A percentile compares a stretch with the other conserved stretches of the same genome.
phyloP scores from a whole-genome alignment of 768 basidiomycete genomes.

The Amanita subjunquillea region DNA sequence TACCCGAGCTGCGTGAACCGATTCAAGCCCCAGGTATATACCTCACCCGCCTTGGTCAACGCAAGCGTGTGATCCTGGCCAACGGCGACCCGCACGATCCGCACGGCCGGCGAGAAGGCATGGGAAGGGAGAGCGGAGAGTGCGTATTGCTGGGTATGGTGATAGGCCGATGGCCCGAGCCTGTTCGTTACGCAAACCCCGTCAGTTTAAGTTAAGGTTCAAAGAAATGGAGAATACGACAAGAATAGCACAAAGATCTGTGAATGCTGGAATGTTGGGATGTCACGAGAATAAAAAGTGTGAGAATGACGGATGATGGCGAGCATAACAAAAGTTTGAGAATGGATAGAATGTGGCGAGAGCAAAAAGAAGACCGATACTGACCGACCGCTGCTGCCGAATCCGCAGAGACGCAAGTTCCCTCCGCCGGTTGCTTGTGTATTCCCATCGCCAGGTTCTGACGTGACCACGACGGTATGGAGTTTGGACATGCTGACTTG shows the following conservation, averaged over 20 bases:
- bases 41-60: slow-evolving; percentile 70
- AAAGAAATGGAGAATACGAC: too few species aligned
- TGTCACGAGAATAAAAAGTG: too few species aligned
- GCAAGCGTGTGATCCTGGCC: slow-evolving; percentile 94
- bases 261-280: too few species aligned
- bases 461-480: slow-evolving; percentile 43
- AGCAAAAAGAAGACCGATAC: slow-evolving; percentile 10
- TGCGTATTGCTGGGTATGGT: slow-evolving; percentile 60
- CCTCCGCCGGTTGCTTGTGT: too few species aligned
- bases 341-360: background rate
- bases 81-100: slow-evolving; percentile 50
- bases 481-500: slow-evolving; percentile 78
- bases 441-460: slow-evolving; percentile 15
- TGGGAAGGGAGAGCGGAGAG: slow-evolving; percentile 47
- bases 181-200: slow-evolving; percentile 21
- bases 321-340: background rate
- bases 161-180: slow-evolving; percentile 18
- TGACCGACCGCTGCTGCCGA: slow-evolving; percentile 78
- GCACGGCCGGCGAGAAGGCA: slow-evolving; percentile 33
- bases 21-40: slow-evolving; percentile 87
- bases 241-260: too few species aligned
- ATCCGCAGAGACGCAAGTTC: slow-evolving; percentile 82
- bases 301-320: too few species aligned
- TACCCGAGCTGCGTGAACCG: slow-evolving; percentile 88
- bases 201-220: too few species aligned